These are phyloP conservation scores for Komagataella pastoris DNA, from an alignment of 805 yeast species.

Conservation along the genomic window DNA sequence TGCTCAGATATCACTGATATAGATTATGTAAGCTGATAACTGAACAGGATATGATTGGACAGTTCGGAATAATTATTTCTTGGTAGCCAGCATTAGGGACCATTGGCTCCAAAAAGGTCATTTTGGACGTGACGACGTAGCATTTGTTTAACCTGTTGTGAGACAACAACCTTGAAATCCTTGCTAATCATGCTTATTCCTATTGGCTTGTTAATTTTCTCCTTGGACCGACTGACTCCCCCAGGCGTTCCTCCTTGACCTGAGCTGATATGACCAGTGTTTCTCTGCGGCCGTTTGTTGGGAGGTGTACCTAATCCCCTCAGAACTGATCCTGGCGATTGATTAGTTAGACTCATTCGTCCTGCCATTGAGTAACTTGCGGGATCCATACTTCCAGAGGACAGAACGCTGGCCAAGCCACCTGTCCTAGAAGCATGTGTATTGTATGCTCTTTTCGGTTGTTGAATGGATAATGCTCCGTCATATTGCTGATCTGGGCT, in stretches of 20 bases:
- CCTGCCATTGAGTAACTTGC: neutral
- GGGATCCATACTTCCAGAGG: neutral
- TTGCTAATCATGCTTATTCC: neutral
- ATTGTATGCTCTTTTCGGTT: neutral
- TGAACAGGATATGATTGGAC: neutral
- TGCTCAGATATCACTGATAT: neutral
- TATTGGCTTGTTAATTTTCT: neutral
- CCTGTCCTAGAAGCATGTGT: neutral
- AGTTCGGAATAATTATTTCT: neutral
- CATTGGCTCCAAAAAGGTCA: neutral
- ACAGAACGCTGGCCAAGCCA: neutral
- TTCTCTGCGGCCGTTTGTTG: neutral
- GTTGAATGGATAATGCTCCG: neutral
- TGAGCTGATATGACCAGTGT: neutral
- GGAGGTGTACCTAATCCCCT: neutral
- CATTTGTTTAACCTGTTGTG: neutral
- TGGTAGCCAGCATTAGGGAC: neutral
- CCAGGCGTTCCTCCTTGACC: neutral
- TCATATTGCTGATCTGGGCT: neutral
- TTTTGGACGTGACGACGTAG: neutral
- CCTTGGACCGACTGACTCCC: neutral
- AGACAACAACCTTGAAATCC: neutral
- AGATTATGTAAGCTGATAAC: neutral
- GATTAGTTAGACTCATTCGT: neutral
- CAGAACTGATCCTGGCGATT: neutral